Evolutionary conservation across 1,284 basidiomycete genomes (phyloP).

Genomic region (Leccinum cinnamomeum): DNA sequence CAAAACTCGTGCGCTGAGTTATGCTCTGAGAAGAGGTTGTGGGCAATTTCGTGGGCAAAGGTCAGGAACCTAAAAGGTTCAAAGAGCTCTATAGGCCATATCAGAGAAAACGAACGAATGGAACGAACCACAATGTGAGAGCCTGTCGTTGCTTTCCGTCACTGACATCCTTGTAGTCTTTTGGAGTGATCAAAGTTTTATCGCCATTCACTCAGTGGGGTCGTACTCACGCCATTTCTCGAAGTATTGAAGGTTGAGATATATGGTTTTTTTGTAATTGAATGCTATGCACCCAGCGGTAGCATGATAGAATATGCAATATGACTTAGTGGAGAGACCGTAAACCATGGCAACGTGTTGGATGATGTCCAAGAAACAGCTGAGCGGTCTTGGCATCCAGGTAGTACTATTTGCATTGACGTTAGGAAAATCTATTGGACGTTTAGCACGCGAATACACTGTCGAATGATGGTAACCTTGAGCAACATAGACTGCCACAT

Average conservation of each 20-base stretch:
- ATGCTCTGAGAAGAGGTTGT: background rate
- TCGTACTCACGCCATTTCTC: constrained; percentile 65
- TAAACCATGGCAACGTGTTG: constrained; percentile 55
- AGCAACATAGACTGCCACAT: background rate
- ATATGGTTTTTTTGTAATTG: constrained; percentile 87
- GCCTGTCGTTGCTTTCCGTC: constrained; percentile 59
- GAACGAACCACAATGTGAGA: constrained; percentile 70
- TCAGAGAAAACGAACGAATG: background rate
- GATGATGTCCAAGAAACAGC: constrained; percentile 65
- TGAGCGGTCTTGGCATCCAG: constrained; percentile 41
- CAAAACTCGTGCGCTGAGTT: background rate
- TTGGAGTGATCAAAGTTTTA: background rate
- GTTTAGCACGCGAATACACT: background rate
- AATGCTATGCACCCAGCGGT: constrained; percentile 87
- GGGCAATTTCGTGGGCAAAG: background rate
- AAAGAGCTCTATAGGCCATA: background rate
- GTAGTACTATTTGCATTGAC: constrained; percentile 41
- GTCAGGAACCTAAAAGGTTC: background rate
- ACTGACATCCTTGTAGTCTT: constrained; percentile 70
- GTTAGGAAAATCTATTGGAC: constrained; percentile 28
- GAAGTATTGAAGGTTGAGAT: constrained; percentile 86
- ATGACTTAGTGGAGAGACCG: constrained; percentile 57
- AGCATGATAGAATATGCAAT: constrained; percentile 84
- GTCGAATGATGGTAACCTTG: background rate
- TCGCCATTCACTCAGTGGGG: background rate